phyloP scores from a whole-genome alignment of 306 rosid genomes.

The Quercus gilva region DNA sequence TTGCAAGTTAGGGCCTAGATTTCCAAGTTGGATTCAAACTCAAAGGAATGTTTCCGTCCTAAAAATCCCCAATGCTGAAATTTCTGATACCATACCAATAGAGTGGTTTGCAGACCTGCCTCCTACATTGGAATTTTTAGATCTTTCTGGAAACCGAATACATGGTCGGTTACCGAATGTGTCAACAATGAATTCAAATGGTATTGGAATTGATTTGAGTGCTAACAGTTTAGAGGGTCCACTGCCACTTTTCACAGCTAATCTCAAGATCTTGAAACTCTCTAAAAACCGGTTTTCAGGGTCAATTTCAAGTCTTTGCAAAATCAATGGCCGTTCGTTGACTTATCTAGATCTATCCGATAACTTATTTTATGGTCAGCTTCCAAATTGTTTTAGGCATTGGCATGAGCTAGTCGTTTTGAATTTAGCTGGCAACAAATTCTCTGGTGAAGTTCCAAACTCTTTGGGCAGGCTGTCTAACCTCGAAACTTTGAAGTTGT shows the following conservation, averaged over 20 bases:
- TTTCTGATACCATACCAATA: no score
- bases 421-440: neutral
- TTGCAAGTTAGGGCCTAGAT: no score
- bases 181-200: neutral
- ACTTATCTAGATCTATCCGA: neutral
- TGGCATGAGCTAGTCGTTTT: neutral
- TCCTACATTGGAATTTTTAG: neutral
- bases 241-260: neutral
- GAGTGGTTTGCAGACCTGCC: no score
- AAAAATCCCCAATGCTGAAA: no score
- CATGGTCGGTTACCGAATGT: slow-evolving; percentile 15
- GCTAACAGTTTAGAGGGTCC: slow-evolving; percentile 24
- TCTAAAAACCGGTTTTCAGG: neutral
- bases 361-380: neutral
- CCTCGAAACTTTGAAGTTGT: neutral
- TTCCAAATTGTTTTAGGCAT: neutral
- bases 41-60: no score
- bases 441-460: neutral
- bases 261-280: neutral
- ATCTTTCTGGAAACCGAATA: slow-evolving; percentile 27
- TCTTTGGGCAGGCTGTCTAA: neutral
- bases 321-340: neutral
- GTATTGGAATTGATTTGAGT: slow-evolving; percentile 14
- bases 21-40: no score
- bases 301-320: neutral